phyloP scores from a whole-genome alignment of 2,329 filamentous ascomycete genomes.

The Xylariaceae sp. region DNA sequence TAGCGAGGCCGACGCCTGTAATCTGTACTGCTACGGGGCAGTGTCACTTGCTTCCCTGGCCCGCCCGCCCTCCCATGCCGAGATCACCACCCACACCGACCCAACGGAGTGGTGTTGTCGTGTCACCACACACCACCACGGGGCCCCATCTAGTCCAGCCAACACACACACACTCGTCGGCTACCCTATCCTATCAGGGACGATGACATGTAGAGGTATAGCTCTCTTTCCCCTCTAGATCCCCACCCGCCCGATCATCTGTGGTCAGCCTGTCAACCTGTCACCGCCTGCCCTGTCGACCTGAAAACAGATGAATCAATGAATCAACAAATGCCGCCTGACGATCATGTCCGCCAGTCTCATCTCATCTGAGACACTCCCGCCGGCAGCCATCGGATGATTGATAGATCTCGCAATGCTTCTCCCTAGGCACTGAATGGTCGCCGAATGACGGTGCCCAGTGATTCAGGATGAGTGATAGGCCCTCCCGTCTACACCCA shows the following conservation, averaged over 20 bases:
- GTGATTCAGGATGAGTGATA: slow-evolving; percentile 13
- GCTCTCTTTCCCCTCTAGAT: too few relatives aligned
- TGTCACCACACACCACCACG: slow-evolving; percentile 33
- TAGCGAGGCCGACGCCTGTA: slow-evolving; percentile 14
- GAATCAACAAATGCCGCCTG: slow-evolving; percentile 17
- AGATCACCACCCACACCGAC: slow-evolving; percentile 24
- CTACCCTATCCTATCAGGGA: slow-evolving; percentile 16
- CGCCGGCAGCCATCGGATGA: slow-evolving; percentile 5
- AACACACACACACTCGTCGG: slow-evolving; percentile 14
- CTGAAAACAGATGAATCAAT: slow-evolving; percentile 8
- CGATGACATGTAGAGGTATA: too few relatives aligned
- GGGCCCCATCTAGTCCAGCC: slow-evolving; percentile 16
- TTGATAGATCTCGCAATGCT: neutral
- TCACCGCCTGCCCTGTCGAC: slow-evolving; percentile 24
- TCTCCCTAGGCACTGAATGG: neutral
- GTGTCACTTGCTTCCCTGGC: slow-evolving; percentile 4
- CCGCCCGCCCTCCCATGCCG: slow-evolving; percentile 1
- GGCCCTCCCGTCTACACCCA: slow-evolving; percentile 5
- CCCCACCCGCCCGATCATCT: slow-evolving; percentile 8
- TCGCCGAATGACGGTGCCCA: slow-evolving; percentile 9
- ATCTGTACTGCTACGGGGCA: neutral
- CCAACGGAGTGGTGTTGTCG: slow-evolving; percentile 30
- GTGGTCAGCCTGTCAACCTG: slow-evolving; percentile 27
- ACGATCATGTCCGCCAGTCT: slow-evolving; percentile 13
- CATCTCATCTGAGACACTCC: slow-evolving; percentile 11